Conservation (phyloP, 257 asterid species). For the Petrea volubilis region DNA sequence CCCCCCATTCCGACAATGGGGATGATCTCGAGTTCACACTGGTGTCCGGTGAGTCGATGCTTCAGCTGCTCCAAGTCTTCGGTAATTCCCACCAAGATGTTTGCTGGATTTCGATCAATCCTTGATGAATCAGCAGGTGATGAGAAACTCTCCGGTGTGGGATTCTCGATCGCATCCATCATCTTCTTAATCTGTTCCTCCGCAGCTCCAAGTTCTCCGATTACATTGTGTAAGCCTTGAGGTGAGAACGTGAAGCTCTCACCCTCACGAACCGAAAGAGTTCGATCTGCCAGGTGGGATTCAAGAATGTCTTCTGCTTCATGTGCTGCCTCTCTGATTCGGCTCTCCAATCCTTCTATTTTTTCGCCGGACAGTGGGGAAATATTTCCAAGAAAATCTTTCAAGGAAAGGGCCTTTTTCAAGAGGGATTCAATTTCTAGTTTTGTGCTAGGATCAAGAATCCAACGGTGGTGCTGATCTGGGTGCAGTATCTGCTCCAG, state of each 20-base stretch:
- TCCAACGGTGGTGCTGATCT: background rate
- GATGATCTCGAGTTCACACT: background rate
- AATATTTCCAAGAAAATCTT: background rate
- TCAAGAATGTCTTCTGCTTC: constrained; percentile 20
- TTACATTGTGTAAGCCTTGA: no score
- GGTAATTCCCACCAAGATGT: constrained; percentile 10
- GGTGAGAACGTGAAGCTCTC: no score
- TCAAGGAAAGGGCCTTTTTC: background rate
- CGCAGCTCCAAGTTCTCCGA: background rate
- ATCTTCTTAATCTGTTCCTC: background rate
- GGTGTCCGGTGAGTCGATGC: background rate
- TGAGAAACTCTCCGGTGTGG: background rate
- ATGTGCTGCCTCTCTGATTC: constrained; percentile 15
- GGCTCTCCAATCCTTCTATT: constrained; percentile 8
- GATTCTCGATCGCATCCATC: background rate
- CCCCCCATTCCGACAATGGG: constrained; percentile 23
- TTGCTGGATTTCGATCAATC: background rate
- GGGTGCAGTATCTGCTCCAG: constrained; percentile 1
- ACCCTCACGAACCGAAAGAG: background rate
- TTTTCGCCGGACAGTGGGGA: background rate
- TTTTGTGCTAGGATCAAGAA: background rate
- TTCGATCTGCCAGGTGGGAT: background rate
- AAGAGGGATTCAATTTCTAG: constrained; percentile 8
- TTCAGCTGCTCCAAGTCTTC: background rate
- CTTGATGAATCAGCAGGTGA: background rate